These are phyloP conservation scores for Aureobasidium sp. DNA, from an alignment of 2,329 filamentous ascomycete species.

Conservation along the genomic window DNA sequence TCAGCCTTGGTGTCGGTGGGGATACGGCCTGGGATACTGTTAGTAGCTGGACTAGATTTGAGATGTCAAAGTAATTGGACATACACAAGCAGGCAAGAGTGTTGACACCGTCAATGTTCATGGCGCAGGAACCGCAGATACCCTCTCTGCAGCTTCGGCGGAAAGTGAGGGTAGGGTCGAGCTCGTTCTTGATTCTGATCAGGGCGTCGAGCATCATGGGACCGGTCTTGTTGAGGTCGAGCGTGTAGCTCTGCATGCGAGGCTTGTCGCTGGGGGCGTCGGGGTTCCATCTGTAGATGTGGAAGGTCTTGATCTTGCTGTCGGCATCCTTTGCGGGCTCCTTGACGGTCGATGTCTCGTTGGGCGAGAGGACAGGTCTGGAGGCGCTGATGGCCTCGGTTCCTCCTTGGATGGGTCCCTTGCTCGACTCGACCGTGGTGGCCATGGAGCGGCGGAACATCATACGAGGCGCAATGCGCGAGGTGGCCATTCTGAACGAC, in stretches of 20 bases:
- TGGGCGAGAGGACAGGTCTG: constrained; percentile 35
- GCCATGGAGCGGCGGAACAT: constrained; percentile 31
- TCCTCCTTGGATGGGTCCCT: constrained; percentile 25
- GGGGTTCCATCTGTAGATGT: constrained; percentile 98
- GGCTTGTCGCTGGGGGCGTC: constrained; percentile 90
- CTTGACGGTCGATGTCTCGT: constrained; percentile 53
- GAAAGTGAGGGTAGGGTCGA: constrained; percentile 95
- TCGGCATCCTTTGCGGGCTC: constrained; percentile 53
- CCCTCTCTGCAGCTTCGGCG: constrained; percentile 93
- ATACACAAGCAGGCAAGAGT: constrained; percentile 94
- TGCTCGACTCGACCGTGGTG: constrained; percentile 30
- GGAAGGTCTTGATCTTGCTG: constrained; percentile 80
- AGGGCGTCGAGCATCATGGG: constrained; percentile 97
- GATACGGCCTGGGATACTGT: constrained; percentile 67
- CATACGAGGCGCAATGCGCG: constrained; percentile 26
- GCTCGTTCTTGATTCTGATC: constrained; percentile 98
- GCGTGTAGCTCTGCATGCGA: constrained; percentile 85
- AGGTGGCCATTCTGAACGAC: constrained; percentile 30
- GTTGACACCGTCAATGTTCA: constrained; percentile 99
- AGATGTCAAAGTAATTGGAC: constrained; percentile 34
- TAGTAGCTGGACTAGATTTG: background rate
- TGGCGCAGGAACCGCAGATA: constrained; percentile 96
- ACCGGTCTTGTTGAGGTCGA: constrained; percentile 97
- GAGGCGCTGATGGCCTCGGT: constrained; percentile 29
- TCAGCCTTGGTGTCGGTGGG: constrained; percentile 74